Conservation (phyloP, 2,329 filamentous ascomycete species). For the Alternaria tenuissima region DNA sequence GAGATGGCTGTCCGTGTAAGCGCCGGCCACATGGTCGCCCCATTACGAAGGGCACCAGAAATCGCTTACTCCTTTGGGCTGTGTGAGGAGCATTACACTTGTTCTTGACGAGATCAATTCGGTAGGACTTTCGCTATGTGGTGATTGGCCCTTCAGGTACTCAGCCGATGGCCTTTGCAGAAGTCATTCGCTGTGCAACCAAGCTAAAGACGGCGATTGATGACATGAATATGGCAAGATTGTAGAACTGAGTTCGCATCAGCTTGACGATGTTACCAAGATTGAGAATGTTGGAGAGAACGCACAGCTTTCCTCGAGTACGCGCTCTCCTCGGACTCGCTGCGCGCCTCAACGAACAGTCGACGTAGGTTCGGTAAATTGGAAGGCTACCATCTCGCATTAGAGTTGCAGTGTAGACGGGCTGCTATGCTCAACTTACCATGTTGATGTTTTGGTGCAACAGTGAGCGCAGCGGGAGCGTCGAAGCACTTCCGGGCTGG, state of each 20-base stretch:
- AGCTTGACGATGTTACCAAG: neutral
- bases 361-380: slow-evolving; percentile 93
- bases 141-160: neutral
- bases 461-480: slow-evolving; percentile 9
- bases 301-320: slow-evolving; percentile 92
- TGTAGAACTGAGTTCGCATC: slow-evolving; percentile 78
- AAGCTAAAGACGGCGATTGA: slow-evolving; percentile 95
- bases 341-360: slow-evolving; percentile 92
- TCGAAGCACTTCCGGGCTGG: slow-evolving; percentile 13
- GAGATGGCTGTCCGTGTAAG: neutral
- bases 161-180: slow-evolving; percentile 25
- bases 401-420: neutral
- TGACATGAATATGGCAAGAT: slow-evolving; percentile 94
- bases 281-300: neutral
- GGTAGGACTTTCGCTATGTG: neutral
- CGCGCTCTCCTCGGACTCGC: slow-evolving; percentile 91
- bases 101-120: neutral
- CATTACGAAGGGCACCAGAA: neutral
- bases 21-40: slow-evolving; percentile 2
- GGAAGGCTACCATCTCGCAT: slow-evolving; percentile 60
- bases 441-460: slow-evolving; percentile 22
- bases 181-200: slow-evolving; percentile 82
- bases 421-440: slow-evolving; percentile 15
- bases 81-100: neutral
- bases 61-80: neutral